These are phyloP conservation scores for Kodamaea hsintzibuensis DNA, from an alignment of 805 yeast species.

Conservation along the genomic window DNA sequence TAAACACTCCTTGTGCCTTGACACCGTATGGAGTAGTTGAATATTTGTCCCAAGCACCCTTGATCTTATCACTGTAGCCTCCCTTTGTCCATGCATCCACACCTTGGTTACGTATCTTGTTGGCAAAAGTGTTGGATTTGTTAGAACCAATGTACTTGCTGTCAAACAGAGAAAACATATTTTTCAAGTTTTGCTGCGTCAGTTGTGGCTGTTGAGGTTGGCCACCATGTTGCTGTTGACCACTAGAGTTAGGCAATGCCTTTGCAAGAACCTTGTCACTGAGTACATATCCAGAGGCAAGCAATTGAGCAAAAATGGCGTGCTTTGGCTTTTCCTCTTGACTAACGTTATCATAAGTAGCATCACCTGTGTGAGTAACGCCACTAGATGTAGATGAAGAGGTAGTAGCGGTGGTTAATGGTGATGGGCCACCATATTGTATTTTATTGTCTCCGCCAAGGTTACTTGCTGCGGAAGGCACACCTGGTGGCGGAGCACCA, in stretches of 20 bases:
- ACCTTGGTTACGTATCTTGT: conserved; percentile 31
- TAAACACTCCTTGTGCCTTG: conserved; percentile 61
- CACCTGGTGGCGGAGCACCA: neutral
- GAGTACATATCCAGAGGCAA: conserved; percentile 70
- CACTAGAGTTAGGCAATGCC: conserved; percentile 33
- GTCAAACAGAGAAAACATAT: conserved; percentile 57
- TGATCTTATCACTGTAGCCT: conserved; percentile 34
- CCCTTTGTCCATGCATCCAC: conserved; percentile 28
- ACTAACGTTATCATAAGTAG: conserved; percentile 48
- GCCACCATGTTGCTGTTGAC: neutral
- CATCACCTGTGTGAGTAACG: conserved; percentile 29
- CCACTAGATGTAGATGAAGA: conserved; percentile 17
- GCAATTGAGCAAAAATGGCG: conserved; percentile 72
- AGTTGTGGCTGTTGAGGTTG: conserved; percentile 61
- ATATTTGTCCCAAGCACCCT: conserved; percentile 49
- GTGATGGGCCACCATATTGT: neutral
- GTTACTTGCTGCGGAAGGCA: neutral
- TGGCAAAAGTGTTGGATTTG: conserved; percentile 48
- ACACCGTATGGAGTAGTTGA: conserved; percentile 52
- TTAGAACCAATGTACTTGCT: conserved; percentile 57
- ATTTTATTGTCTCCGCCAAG: neutral
- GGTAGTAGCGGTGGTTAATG: conserved; percentile 11
- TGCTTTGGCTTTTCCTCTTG: conserved; percentile 81
- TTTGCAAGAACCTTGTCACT: conserved; percentile 60
- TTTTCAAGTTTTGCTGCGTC: conserved; percentile 53